Conservation (phyloP, 495 filamentous ascomycete genomes). For the Penicillium robsamsonii region DNA sequence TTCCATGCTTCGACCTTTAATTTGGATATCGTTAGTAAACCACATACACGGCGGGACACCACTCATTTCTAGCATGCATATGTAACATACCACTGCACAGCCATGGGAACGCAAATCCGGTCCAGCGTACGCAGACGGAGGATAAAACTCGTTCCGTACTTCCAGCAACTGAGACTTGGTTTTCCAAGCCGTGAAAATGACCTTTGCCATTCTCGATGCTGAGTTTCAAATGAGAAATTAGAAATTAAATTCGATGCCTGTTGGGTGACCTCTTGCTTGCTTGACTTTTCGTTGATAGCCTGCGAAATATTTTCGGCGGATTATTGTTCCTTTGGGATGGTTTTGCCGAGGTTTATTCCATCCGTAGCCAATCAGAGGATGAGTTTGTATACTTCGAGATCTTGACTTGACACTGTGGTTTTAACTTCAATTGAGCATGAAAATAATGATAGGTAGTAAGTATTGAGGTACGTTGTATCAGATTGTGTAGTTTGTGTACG, state of each 20-base stretch:
- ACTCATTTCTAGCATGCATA: constrained; percentile 3
- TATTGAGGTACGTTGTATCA: constrained; percentile 1
- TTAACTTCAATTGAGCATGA: not conserved
- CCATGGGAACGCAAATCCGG: constrained; percentile 43
- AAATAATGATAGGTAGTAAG: not conserved
- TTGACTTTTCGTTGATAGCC: constrained; percentile 5
- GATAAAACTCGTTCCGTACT: constrained; percentile 68
- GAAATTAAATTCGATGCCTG: not conserved
- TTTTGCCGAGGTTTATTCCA: constrained; percentile 10
- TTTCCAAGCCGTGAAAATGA: constrained; percentile 80
- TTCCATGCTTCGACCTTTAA: constrained; percentile 56
- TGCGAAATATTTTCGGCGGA: constrained; percentile 21
- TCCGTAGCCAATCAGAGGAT: constrained; percentile 9
- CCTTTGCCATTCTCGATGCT: constrained; percentile 59
- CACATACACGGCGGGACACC: not conserved
- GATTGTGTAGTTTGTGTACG: constrained; percentile 2
- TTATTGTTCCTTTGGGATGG: constrained; percentile 13
- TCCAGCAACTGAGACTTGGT: constrained; percentile 59
- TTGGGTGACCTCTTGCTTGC: not conserved
- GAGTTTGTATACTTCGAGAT: constrained; percentile 2
- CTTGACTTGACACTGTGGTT: not conserved
- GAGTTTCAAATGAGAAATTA: not conserved
- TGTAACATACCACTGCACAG: constrained; percentile 44
- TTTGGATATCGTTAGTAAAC: constrained; percentile 1
- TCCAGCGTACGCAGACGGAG: constrained; percentile 35